Conservation (phyloP, 257 asterid species). For the Asclepias syriaca region DNA sequence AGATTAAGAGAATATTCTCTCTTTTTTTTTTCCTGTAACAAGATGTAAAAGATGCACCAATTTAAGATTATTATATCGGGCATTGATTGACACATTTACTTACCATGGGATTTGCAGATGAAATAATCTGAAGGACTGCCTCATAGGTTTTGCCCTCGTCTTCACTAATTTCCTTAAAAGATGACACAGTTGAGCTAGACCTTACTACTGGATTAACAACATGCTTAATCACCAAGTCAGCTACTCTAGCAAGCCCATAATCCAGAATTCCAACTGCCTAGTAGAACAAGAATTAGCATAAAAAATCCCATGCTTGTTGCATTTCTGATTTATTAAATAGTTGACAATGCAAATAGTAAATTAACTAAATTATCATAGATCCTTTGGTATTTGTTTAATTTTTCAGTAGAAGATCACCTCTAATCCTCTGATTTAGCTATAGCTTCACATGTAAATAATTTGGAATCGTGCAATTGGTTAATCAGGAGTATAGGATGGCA, state of each 20-base stretch:
- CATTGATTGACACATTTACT: neutral
- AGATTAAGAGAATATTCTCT: neutral
- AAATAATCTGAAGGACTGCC: conserved; percentile 57
- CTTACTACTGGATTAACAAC: conserved; percentile 53
- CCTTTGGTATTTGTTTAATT: neutral
- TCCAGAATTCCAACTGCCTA: conserved; percentile 71
- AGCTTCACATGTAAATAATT: conserved; percentile 3
- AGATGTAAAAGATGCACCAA: neutral
- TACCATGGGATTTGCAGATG: conserved; percentile 53
- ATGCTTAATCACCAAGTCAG: conserved; percentile 67
- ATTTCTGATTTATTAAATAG: neutral
- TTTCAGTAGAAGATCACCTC: neutral
- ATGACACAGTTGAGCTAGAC: conserved; percentile 37
- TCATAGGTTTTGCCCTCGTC: conserved; percentile 27
- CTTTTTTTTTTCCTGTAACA: neutral
- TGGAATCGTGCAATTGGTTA: neutral
- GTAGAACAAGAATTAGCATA: conserved; percentile 20
- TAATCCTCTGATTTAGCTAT: conserved; percentile 1
- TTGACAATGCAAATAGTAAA: neutral
- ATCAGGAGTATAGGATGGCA: neutral
- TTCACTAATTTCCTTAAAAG: conserved; percentile 36
- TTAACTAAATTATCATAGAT: neutral
- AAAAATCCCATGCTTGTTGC: neutral
- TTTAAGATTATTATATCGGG: neutral
- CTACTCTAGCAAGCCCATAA: conserved; percentile 84